phyloP scores from a whole-genome alignment of 169 alveolate species.

The Babesia bovis region DNA sequence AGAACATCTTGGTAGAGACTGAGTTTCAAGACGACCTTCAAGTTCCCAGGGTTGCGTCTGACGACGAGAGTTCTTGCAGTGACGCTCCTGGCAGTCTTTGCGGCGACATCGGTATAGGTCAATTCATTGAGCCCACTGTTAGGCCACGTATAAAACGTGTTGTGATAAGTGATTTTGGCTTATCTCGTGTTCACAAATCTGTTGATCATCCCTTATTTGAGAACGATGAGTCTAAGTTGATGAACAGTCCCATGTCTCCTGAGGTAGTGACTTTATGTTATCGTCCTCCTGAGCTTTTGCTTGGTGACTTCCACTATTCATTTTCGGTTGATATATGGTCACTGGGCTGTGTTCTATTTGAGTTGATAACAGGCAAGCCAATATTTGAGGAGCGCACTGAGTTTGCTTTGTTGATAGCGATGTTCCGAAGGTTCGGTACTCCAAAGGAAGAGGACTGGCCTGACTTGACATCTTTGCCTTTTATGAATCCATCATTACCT shows the following conservation, averaged over 20 bases:
- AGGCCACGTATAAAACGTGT: slow-evolving; percentile 65
- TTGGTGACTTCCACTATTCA: slow-evolving; percentile 57
- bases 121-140: background rate
- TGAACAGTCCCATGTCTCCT: slow-evolving; percentile 66
- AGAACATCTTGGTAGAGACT: slow-evolving; percentile 68
- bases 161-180: slow-evolving; percentile 72
- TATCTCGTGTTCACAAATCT: slow-evolving; percentile 49
- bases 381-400: slow-evolving; percentile 85
- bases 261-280: slow-evolving; percentile 76
- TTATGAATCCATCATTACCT: slow-evolving; percentile 55
- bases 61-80: background rate
- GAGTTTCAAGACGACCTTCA: slow-evolving; percentile 44
- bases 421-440: slow-evolving; percentile 77
- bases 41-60: background rate
- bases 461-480: slow-evolving; percentile 77
- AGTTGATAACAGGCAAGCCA: slow-evolving; percentile 83
- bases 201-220: slow-evolving; percentile 20
- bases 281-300: slow-evolving; percentile 78
- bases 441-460: slow-evolving; percentile 90
- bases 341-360: slow-evolving; percentile 75
- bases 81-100: background rate
- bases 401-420: slow-evolving; percentile 76
- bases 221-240: slow-evolving; percentile 35
- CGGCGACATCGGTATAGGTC: background rate
- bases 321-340: slow-evolving; percentile 76